These are phyloP conservation scores for Phlyctochytrium arcticum DNA, from an alignment of 192 early-diverging fungal species.

Conservation along the genomic window DNA sequence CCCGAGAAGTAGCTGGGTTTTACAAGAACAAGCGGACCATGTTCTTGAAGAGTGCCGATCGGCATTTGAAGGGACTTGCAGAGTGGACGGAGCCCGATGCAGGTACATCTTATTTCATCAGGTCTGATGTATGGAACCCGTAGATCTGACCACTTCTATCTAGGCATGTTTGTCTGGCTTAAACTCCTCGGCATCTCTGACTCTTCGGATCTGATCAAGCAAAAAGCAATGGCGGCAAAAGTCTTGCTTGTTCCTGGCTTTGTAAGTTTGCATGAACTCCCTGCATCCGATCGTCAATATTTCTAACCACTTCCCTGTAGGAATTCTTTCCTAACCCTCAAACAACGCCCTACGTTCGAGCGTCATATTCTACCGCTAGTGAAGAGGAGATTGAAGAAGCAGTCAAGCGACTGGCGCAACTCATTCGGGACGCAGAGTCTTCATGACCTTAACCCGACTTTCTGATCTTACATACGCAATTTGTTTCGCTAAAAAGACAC, in stretches of 20 bases:
- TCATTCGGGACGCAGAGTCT: slow-evolving; percentile 35
- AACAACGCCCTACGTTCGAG: slow-evolving; percentile 46
- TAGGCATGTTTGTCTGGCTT: slow-evolving; percentile 92
- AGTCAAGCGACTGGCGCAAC: slow-evolving; percentile 33
- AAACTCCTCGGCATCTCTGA: slow-evolving; percentile 44
- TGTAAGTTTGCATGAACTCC: slow-evolving; percentile 18
- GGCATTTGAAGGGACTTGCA: slow-evolving; percentile 54
- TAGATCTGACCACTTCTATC: neutral
- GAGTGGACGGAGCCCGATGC: slow-evolving; percentile 47
- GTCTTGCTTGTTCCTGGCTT: slow-evolving; percentile 55
- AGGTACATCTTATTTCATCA: slow-evolving; percentile 19
- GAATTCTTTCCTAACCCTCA: slow-evolving; percentile 52
- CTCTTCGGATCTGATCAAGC: slow-evolving; percentile 37
- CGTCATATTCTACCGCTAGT: slow-evolving; percentile 43
- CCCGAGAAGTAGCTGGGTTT: slow-evolving; percentile 62
- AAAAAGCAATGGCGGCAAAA: slow-evolving; percentile 51
- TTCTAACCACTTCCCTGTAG: neutral
- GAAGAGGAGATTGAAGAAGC: slow-evolving; percentile 45
- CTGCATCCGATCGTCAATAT: neutral
- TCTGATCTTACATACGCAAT: no score
- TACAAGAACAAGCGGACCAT: slow-evolving; percentile 67
- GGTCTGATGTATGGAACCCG: neutral
- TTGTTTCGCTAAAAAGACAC: no score
- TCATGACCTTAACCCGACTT: no score
- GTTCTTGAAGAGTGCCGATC: slow-evolving; percentile 61